Conservation (phyloP, 768 basidiomycete species). For the Strobilomyces echinocephalus region DNA sequence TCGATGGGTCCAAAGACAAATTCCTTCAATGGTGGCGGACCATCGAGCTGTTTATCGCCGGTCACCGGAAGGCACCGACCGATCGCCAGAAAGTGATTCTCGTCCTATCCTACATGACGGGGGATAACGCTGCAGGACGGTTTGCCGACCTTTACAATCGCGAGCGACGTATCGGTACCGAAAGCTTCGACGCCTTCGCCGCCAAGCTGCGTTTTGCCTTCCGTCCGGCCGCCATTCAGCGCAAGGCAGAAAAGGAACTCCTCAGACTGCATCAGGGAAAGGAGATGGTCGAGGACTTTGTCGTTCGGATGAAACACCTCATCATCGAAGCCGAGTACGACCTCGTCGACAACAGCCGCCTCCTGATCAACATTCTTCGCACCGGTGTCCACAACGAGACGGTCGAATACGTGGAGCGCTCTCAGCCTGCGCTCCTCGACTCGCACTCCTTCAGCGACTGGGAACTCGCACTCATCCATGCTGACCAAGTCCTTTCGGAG, state of each 20-base stretch:
- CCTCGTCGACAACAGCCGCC: fast-evolving
- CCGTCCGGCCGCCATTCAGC: not conserved
- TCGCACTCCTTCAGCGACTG: not conserved
- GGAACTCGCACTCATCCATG: not conserved
- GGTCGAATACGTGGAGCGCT: not conserved
- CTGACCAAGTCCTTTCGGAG: not conserved
- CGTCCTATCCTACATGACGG: not conserved
- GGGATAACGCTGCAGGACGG: not conserved
- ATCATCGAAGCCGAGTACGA: not conserved
- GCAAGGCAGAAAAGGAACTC: not conserved
- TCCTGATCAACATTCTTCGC: not conserved
- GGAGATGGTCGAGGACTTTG: not conserved
- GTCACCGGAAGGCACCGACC: not conserved
- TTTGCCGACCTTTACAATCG: not conserved
- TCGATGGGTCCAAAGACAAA: not conserved
- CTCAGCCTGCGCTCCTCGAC: not conserved
- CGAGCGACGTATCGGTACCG: not conserved
- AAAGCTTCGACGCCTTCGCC: not conserved
- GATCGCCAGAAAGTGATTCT: not conserved
- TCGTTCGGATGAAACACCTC: not conserved
- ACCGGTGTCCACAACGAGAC: not conserved
- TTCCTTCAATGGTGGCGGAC: not conserved
- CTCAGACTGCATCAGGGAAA: not conserved
- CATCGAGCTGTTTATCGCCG: not conserved
- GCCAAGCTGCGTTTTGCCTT: not conserved